Conservation (phyloP, 2,329 filamentous ascomycete species). For the Stagonosporopsis tanaceti region DNA sequence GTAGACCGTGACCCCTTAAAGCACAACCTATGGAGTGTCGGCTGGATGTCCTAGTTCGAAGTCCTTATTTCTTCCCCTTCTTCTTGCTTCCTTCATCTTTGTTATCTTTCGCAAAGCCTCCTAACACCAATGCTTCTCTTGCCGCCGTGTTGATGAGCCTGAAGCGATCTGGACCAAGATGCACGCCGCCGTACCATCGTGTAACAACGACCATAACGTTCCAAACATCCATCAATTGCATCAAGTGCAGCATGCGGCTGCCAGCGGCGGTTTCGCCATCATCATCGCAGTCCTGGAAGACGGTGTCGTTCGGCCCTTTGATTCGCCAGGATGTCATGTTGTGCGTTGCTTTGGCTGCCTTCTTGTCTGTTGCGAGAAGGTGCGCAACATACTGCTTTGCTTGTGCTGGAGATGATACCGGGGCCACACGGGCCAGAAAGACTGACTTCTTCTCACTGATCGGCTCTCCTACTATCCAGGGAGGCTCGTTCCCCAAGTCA, state of each 20-base stretch:
- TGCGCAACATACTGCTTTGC: constrained; percentile 76
- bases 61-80: constrained; percentile 42
- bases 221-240: constrained; percentile 96
- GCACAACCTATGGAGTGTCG: neutral
- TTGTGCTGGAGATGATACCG: constrained; percentile 73
- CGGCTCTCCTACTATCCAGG: constrained; percentile 78
- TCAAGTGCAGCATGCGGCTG: constrained; percentile 81
- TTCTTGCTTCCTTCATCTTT: constrained; percentile 42
- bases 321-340: constrained; percentile 97
- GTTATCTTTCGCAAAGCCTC: constrained; percentile 70
- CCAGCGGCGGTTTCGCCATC: constrained; percentile 96
- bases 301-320: constrained; percentile 62
- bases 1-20: neutral
- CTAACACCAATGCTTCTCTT: constrained; percentile 81
- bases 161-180: constrained; percentile 88
- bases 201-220: constrained; percentile 91
- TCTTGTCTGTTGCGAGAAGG: constrained; percentile 82
- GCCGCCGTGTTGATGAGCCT: constrained; percentile 87
- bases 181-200: constrained; percentile 92
- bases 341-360: constrained; percentile 85
- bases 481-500: constrained; percentile 55
- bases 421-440: constrained; percentile 81
- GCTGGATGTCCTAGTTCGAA: neutral
- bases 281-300: constrained; percentile 91
- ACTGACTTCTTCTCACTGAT: constrained; percentile 85